A percentile compares a stretch with the other conserved stretches of the same genome.
Evolutionary conservation across 768 basidiomycete genomes (phyloP).

Genomic region (Pholiota conissans): DNA sequence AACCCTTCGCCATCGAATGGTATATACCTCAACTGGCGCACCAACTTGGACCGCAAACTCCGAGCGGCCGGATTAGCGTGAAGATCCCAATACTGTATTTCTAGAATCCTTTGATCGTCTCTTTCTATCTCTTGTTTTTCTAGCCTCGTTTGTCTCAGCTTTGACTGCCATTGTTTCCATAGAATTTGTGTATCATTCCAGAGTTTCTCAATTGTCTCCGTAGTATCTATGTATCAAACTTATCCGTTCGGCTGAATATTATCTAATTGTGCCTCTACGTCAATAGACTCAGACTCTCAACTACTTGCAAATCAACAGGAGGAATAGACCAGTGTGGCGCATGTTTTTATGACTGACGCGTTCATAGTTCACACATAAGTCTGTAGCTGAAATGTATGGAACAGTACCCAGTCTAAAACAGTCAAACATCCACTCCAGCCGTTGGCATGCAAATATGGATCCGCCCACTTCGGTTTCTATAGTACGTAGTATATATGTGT

Average conservation of each 20-base stretch:
- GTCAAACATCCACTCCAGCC: background rate
- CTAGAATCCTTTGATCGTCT: background rate
- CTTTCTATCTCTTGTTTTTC: background rate
- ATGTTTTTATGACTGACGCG: background rate
- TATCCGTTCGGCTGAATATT: background rate
- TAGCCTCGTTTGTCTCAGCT: background rate
- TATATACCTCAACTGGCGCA: conserved; percentile 67
- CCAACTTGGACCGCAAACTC: conserved; percentile 50
- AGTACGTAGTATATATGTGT: background rate
- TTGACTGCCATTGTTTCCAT: background rate
- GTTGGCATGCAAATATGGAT: background rate
- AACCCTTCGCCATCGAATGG: conserved; percentile 58
- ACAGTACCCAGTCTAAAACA: no score
- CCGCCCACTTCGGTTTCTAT: background rate
- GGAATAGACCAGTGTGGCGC: background rate
- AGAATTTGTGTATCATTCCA: background rate
- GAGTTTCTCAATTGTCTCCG: background rate
- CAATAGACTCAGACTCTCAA: background rate
- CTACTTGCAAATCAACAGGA: background rate
- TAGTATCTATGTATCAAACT: background rate
- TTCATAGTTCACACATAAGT: background rate
- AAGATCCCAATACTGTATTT: background rate
- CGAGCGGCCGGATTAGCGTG: conserved; percentile 35
- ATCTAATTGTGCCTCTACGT: background rate
- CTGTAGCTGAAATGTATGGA: no score